Evolutionary conservation across 371 early-diverging fungal genomes (phyloP), one percentile per base, ranked within the genome.

Genomic region (Mucor racemosus): DNA sequence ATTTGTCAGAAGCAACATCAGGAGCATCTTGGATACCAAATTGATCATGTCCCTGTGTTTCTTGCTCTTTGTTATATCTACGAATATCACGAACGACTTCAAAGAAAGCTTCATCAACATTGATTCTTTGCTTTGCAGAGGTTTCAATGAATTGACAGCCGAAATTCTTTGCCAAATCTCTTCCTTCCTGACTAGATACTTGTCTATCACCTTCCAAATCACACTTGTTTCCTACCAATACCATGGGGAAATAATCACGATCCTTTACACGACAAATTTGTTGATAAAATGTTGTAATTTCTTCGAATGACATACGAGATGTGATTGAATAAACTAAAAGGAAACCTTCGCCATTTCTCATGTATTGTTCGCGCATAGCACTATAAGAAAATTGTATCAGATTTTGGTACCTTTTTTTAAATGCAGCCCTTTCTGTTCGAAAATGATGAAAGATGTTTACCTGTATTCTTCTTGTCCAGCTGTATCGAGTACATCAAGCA

Each of bases 221-320:
- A 62, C 90, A 92, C 81, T 99, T 99, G 88, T 99, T 99, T 15
- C 94, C 99, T n/a, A 97, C 89, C n/a, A 99, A 77, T 54, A 96
- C 89, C 61, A 96, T 92, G 15, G 97, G 97, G 73, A 92, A 94
- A 50, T 79, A 85, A 48, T 92, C 92, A 50, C 82, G 78, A 67
- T 95, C 93, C 72, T 95, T 95, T 44, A 94, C 92, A 31, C 92
- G 84, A 38, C 90, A 78, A 42, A 96, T 93, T 67, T 93, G 91
- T 63, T 91, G 86, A 71, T 89, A 85, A 67, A 93, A 92, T 3
- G 86, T 83, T 55, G 84, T 76, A 55, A 94, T 92, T 78, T 96
- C 95, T 55, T 92, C 90, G 68, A 95, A 93, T 38, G 63, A 63
- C 62, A 61, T 35, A 14, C 62, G 62, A 14, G 62, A 61, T 15